These are phyloP conservation scores for Alternaria solani DNA, from an alignment of 2,329 filamentous ascomycete genomes.

Conservation along the genomic window DNA sequence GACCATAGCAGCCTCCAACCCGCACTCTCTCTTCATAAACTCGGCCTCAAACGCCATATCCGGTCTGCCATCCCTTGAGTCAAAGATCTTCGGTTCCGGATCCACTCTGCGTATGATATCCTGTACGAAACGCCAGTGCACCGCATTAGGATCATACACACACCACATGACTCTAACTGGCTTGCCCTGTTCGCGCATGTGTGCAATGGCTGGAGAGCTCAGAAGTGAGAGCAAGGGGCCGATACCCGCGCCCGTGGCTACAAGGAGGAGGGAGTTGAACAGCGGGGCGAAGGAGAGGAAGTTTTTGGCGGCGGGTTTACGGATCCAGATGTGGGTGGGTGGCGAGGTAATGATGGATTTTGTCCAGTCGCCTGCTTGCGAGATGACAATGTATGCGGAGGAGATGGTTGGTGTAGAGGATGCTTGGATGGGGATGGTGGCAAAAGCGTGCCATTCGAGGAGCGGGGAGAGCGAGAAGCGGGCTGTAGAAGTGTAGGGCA, in stretches of 20 bases:
- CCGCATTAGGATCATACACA: slow-evolving; percentile 16
- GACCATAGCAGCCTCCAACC: slow-evolving; percentile 29
- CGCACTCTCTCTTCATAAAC: slow-evolving; percentile 2
- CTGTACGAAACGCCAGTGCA: slow-evolving; percentile 27
- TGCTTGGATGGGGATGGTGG: slow-evolving; percentile 38
- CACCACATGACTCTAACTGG: slow-evolving; percentile 30
- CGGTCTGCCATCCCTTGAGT: slow-evolving; percentile 15
- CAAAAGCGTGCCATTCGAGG: slow-evolving; percentile 50
- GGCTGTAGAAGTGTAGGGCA: slow-evolving; percentile 35
- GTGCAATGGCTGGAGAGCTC: slow-evolving; percentile 12
- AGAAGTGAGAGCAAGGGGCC: slow-evolving; percentile 32
- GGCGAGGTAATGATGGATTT: slow-evolving; percentile 18
- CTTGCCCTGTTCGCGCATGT: slow-evolving; percentile 13
- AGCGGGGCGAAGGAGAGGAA: slow-evolving; percentile 30
- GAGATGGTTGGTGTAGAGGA: not conserved
- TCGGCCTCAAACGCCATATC: slow-evolving; percentile 26
- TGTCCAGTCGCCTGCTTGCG: slow-evolving; percentile 50
- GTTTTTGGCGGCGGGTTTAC: slow-evolving; percentile 25
- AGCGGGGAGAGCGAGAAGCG: slow-evolving; percentile 31
- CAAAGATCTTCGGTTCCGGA: slow-evolving; percentile 20
- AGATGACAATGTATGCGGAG: slow-evolving; percentile 37
- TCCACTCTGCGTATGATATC: slow-evolving; percentile 24
- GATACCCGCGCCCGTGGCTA: slow-evolving; percentile 36
- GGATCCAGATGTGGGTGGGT: slow-evolving; percentile 26
- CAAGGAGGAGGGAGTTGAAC: slow-evolving; percentile 30